Percentiles rank a stretch among this genome's conserved stretches.
Evolutionary conservation across 2,329 filamentous ascomycete genomes (phyloP).

Genomic region (Colletotrichum sp.): DNA sequence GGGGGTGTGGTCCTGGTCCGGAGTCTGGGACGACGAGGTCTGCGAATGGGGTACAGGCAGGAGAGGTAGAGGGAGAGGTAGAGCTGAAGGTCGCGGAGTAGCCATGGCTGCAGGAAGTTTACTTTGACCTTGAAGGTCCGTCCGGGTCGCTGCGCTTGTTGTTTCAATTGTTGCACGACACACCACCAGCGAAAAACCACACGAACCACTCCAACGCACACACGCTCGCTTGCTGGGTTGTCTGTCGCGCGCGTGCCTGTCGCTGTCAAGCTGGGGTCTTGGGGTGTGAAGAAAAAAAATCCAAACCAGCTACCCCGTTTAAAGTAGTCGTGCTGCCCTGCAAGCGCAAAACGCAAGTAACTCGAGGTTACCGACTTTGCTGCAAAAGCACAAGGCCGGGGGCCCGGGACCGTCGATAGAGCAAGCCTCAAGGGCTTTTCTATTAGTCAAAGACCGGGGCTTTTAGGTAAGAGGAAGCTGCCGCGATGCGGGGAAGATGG

Average conservation of each 20-base stretch:
- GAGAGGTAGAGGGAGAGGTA: not conserved
- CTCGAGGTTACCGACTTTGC: not conserved
- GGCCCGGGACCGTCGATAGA: constrained; percentile 3
- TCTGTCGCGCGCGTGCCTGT: not conserved
- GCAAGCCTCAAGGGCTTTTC: constrained; percentile 33
- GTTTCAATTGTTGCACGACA: constrained; percentile 21
- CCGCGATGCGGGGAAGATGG: constrained; percentile 46
- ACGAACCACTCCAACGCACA: not conserved
- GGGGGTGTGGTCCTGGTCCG: constrained; percentile 36
- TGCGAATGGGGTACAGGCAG: constrained; percentile 1
- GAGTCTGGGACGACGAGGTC: constrained; percentile 19
- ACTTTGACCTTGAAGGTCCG: constrained; percentile 18
- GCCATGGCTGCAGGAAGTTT: constrained; percentile 19
- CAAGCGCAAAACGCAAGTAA: not conserved
- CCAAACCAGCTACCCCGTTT: not conserved
- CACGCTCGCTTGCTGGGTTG: not conserved
- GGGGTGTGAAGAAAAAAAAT: not conserved
- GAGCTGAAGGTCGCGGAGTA: constrained; percentile 8
- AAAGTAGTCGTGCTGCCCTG: not conserved
- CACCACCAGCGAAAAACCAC: not conserved
- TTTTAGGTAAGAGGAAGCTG: constrained; percentile 52
- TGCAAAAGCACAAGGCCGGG: constrained; percentile 18
- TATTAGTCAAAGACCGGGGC: constrained; percentile 50
- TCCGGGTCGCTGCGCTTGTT: constrained; percentile 15
- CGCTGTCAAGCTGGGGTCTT: not conserved